Percentiles rank a stretch among this genome's conserved stretches.
Evolutionary conservation across 192 early-diverging fungal species (phyloP).

Genomic region (Phlyctochytrium planicorne): DNA sequence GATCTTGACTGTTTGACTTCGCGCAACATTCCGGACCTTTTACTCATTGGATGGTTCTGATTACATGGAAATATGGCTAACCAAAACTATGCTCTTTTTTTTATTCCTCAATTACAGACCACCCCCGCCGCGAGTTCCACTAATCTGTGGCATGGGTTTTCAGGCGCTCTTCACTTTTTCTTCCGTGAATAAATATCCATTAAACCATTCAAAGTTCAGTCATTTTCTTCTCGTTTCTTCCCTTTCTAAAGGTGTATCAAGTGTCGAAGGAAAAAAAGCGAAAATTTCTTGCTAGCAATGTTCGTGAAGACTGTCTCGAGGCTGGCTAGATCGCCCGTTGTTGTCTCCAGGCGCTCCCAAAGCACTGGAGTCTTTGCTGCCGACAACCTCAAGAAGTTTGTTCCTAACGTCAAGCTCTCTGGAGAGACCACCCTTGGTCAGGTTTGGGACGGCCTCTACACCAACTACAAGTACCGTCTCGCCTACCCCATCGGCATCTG

Average conservation of each 20-base stretch:
- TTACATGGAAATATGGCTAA: too few species aligned
- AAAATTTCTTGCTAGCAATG: constrained; percentile 8
- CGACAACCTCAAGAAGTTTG: constrained; percentile 39
- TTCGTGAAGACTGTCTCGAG: constrained; percentile 26
- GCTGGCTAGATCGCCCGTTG: constrained; percentile 4
- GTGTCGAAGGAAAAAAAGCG: constrained; percentile 2
- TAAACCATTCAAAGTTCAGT: too few species aligned
- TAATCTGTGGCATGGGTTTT: constrained; percentile 18
- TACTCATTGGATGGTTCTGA: neutral
- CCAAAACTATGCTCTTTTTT: too few species aligned
- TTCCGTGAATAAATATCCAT: too few species aligned
- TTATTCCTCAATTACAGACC: constrained; percentile 34
- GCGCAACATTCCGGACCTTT: too few species aligned
- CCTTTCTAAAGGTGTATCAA: too few species aligned
- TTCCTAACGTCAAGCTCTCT: constrained; percentile 34
- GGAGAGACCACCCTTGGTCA: constrained; percentile 47
- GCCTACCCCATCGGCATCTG: constrained; percentile 44
- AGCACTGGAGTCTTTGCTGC: constrained; percentile 36
- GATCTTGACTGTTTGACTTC: too few species aligned
- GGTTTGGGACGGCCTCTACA: constrained; percentile 43
- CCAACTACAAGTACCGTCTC: constrained; percentile 46
- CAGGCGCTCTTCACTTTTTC: neutral
- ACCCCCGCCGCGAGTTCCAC: constrained; percentile 53
- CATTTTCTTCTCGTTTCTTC: too few species aligned
- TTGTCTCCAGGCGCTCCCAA: constrained; percentile 11